A percentile compares a stretch with the other conserved stretches of the same genome.
phyloP scores from a whole-genome alignment of 2,329 filamentous ascomycete genomes.

The Zelopaecilomyces penicillatus region DNA sequence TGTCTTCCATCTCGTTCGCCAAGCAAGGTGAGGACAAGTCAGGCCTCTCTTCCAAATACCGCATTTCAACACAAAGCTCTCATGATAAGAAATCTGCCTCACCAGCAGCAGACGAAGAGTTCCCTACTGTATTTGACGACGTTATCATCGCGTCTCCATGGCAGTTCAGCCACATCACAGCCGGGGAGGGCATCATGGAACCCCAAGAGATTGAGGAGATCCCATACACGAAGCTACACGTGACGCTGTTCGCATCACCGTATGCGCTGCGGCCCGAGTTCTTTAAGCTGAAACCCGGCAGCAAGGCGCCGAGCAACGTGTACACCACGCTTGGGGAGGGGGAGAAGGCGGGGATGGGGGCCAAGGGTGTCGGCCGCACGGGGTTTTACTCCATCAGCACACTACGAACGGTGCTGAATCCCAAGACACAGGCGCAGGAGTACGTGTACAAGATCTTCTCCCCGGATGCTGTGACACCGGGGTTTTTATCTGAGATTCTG shows the following conservation, averaged over 20 bases:
- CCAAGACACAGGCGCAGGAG: slow-evolving; percentile 43
- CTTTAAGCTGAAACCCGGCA: slow-evolving; percentile 58
- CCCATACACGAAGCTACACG: slow-evolving; percentile 80
- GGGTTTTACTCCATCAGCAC: slow-evolving; percentile 84
- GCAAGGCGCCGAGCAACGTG: slow-evolving; percentile 60
- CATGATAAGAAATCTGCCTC: slow-evolving; percentile 11
- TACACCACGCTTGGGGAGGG: slow-evolving; percentile 69
- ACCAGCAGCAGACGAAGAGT: slow-evolving; percentile 23
- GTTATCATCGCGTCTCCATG: slow-evolving; percentile 77
- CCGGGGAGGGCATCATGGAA: slow-evolving; percentile 59
- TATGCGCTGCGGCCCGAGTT: slow-evolving; percentile 60
- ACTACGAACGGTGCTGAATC: slow-evolving; percentile 55
- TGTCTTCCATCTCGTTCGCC: slow-evolving; percentile 50
- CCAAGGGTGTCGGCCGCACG: slow-evolving; percentile 57
- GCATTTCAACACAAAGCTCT: slow-evolving; percentile 29
- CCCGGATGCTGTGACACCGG: slow-evolving; percentile 40
- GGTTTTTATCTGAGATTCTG: slow-evolving; percentile 46
- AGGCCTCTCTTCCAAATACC: slow-evolving; percentile 36
- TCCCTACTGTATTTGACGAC: slow-evolving; percentile 59
- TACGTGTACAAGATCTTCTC: slow-evolving; percentile 61
- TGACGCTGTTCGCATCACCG: slow-evolving; percentile 79
- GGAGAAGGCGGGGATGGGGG: slow-evolving; percentile 42
- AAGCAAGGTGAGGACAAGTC: slow-evolving; percentile 26
- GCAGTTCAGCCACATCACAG: slow-evolving; percentile 66
- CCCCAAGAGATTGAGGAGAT: slow-evolving; percentile 59